phyloP scores from a whole-genome alignment of 441 rosid species.

The Gossypium trilobum region DNA sequence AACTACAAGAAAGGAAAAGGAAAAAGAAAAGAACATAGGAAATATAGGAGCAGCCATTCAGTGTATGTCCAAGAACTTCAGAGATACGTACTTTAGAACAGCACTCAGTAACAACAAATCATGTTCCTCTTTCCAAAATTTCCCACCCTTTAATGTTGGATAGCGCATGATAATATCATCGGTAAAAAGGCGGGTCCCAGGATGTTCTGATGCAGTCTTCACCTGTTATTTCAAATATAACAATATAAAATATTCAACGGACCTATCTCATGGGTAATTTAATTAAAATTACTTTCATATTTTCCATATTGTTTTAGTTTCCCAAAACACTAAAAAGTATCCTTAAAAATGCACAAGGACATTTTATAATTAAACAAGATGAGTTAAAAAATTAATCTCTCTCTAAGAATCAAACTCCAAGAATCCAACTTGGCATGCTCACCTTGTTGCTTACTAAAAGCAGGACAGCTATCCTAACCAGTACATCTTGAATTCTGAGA shows the following conservation, averaged over 20 bases:
- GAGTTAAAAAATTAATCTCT: background rate
- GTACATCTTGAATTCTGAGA: conserved; percentile 80
- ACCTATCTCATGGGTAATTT: background rate
- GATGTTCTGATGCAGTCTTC: conserved; percentile 45
- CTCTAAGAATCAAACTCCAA: background rate
- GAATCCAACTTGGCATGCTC: conserved; percentile 22
- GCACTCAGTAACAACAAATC: conserved; percentile 68
- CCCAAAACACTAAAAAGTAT: background rate
- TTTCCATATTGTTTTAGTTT: background rate
- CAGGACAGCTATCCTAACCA: conserved; percentile 68
- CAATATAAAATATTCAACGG: conserved; percentile 3
- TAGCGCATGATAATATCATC: conserved; percentile 59
- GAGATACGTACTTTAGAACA: conserved; percentile 59
- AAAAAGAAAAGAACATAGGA: background rate
- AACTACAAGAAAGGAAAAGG: background rate
- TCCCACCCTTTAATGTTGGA: conserved; percentile 79
- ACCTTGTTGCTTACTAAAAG: conserved; percentile 66
- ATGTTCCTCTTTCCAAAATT: conserved; percentile 86
- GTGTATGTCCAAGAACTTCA: conserved; percentile 7
- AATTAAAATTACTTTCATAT: background rate
- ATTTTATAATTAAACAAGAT: background rate
- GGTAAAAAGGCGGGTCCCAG: conserved; percentile 43
- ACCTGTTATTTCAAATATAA: conserved; percentile 39
- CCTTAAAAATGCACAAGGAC: background rate
- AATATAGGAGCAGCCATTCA: background rate